These are phyloP conservation scores for Actinidia arguta DNA, from an alignment of 179 eudicot genomes.

Conservation along the genomic window DNA sequence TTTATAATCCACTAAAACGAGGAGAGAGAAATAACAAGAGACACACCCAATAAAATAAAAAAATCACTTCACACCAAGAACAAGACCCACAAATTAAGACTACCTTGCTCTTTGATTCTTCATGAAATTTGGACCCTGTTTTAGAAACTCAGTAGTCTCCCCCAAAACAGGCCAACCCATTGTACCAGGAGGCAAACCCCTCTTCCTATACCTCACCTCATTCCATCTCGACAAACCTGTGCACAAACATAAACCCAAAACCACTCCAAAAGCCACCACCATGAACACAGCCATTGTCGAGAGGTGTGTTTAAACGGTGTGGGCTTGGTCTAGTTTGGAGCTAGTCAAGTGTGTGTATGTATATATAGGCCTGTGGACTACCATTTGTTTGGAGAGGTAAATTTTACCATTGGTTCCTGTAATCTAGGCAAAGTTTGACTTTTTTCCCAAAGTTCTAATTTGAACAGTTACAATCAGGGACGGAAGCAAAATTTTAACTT, in stretches of 20 bases:
- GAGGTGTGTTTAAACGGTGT: conserved; percentile 35
- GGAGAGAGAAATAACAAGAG: too few relatives aligned
- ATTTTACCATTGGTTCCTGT: too few relatives aligned
- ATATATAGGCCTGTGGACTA: too few relatives aligned
- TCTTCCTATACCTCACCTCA: conserved; percentile 75
- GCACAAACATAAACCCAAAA: conserved; percentile 47
- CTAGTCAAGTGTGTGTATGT: conserved; percentile 16
- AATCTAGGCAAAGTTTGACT: too few relatives aligned
- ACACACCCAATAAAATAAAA: too few relatives aligned
- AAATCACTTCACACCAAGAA: too few relatives aligned
- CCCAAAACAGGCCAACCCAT: conserved; percentile 99
- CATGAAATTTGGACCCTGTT: conserved; percentile 93
- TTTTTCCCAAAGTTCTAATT: too few relatives aligned
- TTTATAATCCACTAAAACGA: too few relatives aligned
- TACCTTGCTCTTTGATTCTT: conserved; percentile 94
- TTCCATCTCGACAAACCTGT: conserved; percentile 86
- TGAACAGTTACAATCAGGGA: too few relatives aligned
- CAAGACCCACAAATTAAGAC: too few relatives aligned
- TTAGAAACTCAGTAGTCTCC: conserved; percentile 94
- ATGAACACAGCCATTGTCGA: conserved; percentile 66
- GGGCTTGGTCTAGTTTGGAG: conserved; percentile 24
- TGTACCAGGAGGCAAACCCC: conserved; percentile 95
- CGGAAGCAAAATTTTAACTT: too few relatives aligned
- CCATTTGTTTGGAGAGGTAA: neutral
- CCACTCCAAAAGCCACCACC: conserved; percentile 40